Evolutionary conservation across 257 asterid genomes (phyloP), one percentile per base, ranked within the genome.

Genomic region (Datura wrightii): DNA sequence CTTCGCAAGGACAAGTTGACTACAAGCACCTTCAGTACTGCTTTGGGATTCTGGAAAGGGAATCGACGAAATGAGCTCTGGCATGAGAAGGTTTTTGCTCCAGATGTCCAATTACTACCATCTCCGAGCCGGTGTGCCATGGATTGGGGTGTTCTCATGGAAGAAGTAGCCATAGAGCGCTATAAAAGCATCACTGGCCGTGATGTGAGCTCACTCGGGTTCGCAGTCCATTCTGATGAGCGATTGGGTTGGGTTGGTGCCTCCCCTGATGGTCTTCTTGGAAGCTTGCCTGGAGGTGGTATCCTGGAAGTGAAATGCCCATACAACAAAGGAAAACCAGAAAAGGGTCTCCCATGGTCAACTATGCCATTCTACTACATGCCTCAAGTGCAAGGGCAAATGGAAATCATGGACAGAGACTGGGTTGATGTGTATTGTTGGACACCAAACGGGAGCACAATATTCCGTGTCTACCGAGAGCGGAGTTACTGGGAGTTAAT

Each of bases 341-440:
- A 94, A 89, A 85, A 54, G 31, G 95, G 93, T 86, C 84, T 95
- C 86, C 98, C 98, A 0, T 95, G 98, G 98, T 84, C 90, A 36
- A 89, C 85, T 34, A 85, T 97, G 91, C 98, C 98, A 4, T 95
- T 90, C 86, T 97, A 97, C 88, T 97, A 97, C 93, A 92, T 95
- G 96, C 99, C 99, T 86, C 99, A 97, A 56, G 93, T 95, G 86
- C 99, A 95, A 84, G 99, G 98, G 8, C 99, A 95, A 87, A 94
- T 97, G 99, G 99, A 95, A 93, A 93, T 95, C 79, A 93, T 95
- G 98, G 88, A 91, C 80, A 85, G 98, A 84, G 96, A 93, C 83
- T 94, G 99, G 98, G 98, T 87, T 18, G 99, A 94, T 92, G 84
- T 94, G 83, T 94, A 94, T 82, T 96, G 99, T 80, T 96, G 99